Evolutionary conservation across 2,329 filamentous ascomycete species (phyloP).

Genomic region (Trichophyton mentagrophytes): DNA sequence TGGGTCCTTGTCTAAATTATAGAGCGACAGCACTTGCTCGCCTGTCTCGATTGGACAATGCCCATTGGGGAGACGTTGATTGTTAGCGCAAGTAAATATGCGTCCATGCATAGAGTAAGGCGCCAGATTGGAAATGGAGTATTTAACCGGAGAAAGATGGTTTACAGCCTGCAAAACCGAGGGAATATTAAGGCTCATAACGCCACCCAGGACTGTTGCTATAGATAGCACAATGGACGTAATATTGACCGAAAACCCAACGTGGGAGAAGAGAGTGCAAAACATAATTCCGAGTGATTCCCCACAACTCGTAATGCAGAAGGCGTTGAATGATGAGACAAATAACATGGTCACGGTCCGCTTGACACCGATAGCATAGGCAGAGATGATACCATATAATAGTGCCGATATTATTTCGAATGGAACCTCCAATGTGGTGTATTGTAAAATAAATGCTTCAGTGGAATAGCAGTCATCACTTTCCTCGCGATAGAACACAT

Average conservation of each 20-base stretch:
- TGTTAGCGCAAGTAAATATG: slow-evolving; percentile 49
- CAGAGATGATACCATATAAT: slow-evolving; percentile 51
- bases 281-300: slow-evolving; percentile 69
- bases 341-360: slow-evolving; percentile 54
- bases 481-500: slow-evolving; percentile 66
- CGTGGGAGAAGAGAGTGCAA: slow-evolving; percentile 62
- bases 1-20: slow-evolving; percentile 51
- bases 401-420: slow-evolving; percentile 56
- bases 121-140: slow-evolving; percentile 53
- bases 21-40: slow-evolving; percentile 53
- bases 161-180: slow-evolving; percentile 54
- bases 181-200: slow-evolving; percentile 59
- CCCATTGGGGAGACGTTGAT: slow-evolving; percentile 48
- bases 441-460: slow-evolving; percentile 58
- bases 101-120: slow-evolving; percentile 51
- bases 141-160: slow-evolving; percentile 59
- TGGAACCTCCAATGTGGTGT: slow-evolving; percentile 57
- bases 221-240: slow-evolving; percentile 58
- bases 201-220: slow-evolving; percentile 56
- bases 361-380: slow-evolving; percentile 53
- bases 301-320: slow-evolving; percentile 61
- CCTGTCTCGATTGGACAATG: slow-evolving; percentile 54
- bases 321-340: slow-evolving; percentile 53
- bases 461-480: slow-evolving; percentile 60
- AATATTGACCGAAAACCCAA: slow-evolving; percentile 63